Conservation (phyloP, 2,329 filamentous ascomycete species). For the Stylonectria norvegica region DNA sequence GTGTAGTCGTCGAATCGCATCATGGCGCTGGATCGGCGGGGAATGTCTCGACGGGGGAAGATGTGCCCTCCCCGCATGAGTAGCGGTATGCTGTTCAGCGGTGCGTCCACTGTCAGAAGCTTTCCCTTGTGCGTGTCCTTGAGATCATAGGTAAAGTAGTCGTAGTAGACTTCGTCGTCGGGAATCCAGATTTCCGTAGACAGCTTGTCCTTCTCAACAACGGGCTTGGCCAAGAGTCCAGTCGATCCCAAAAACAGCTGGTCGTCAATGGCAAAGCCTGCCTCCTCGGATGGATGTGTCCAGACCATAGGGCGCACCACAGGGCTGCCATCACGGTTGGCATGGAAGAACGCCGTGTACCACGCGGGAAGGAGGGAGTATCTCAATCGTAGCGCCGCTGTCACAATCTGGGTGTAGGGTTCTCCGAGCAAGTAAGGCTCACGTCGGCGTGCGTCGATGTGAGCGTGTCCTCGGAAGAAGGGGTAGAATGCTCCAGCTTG, state of each 20-base stretch:
- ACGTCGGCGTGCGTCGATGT: slow-evolving; percentile 90
- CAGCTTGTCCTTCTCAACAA: slow-evolving; percentile 71
- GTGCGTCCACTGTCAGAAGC: slow-evolving; percentile 66
- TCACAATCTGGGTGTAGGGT: slow-evolving; percentile 82
- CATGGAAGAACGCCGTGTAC: slow-evolving; percentile 96
- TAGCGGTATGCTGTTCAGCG: slow-evolving; percentile 81
- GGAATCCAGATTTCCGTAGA: slow-evolving; percentile 81
- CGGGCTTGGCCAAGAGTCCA: slow-evolving; percentile 88
- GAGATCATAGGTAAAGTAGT: slow-evolving; percentile 85
- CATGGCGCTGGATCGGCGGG: slow-evolving; percentile 76
- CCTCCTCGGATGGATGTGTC: slow-evolving; percentile 80
- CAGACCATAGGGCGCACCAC: slow-evolving; percentile 93
- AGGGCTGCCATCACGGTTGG: slow-evolving; percentile 76
- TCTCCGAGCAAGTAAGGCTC: slow-evolving; percentile 88
- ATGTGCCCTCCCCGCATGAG: slow-evolving; percentile 93
- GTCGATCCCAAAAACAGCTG: slow-evolving; percentile 89
- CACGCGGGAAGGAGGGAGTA: slow-evolving; percentile 88
- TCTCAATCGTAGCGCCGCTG: slow-evolving; percentile 79
- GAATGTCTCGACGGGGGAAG: slow-evolving; percentile 83
- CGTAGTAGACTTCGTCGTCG: slow-evolving; percentile 86
- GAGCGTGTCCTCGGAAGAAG: slow-evolving; percentile 95
- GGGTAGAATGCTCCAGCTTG: slow-evolving; percentile 96
- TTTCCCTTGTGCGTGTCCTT: slow-evolving; percentile 69
- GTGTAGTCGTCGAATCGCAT: slow-evolving; percentile 98
- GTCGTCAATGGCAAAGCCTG: slow-evolving; percentile 84